These are phyloP conservation scores for Kodamaea leandrae DNA, from an alignment of 805 yeast genomes.

Conservation along the genomic window DNA sequence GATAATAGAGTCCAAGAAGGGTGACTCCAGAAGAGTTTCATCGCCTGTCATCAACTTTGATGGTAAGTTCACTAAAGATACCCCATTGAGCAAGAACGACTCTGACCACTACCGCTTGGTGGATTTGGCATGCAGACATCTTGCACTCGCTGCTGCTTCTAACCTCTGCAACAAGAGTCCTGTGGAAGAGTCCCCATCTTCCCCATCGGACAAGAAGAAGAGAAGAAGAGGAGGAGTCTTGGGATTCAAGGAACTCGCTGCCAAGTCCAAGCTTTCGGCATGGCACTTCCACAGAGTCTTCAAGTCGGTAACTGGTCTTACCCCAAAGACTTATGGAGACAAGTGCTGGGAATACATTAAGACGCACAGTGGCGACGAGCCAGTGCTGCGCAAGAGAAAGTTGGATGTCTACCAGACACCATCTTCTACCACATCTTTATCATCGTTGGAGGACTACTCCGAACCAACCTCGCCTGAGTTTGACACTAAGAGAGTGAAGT, in stretches of 20 bases:
- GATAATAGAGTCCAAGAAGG: conserved; percentile 26
- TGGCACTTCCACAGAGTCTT: conserved; percentile 95
- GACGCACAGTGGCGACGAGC: conserved; percentile 2
- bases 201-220: conserved; percentile 34
- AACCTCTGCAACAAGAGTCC: conserved; percentile 28
- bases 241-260: conserved; percentile 85
- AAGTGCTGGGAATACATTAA: conserved; percentile 66
- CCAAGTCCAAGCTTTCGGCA: conserved; percentile 76
- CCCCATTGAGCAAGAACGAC: conserved; percentile 52
- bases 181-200: conserved; percentile 10
- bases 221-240: conserved; percentile 74
- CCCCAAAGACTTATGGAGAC: conserved; percentile 88
- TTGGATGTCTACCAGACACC: conserved; percentile 12
- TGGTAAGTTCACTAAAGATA: conserved; percentile 25
- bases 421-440: conserved; percentile 8
- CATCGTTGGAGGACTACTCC: conserved; percentile 8
- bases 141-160: conserved; percentile 73
- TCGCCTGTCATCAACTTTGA: conserved; percentile 28
- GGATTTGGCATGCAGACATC: conserved; percentile 78
- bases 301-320: conserved; percentile 79
- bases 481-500: conserved; percentile 15
- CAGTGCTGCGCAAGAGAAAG: not conserved
- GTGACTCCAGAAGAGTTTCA: conserved; percentile 25
- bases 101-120: conserved; percentile 67
- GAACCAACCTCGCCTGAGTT: conserved; percentile 14